Percentiles rank a stretch among this genome's conserved stretches.
Conservation (phyloP, 176 grass and related monocot species). For the Cocos nucifera region DNA sequence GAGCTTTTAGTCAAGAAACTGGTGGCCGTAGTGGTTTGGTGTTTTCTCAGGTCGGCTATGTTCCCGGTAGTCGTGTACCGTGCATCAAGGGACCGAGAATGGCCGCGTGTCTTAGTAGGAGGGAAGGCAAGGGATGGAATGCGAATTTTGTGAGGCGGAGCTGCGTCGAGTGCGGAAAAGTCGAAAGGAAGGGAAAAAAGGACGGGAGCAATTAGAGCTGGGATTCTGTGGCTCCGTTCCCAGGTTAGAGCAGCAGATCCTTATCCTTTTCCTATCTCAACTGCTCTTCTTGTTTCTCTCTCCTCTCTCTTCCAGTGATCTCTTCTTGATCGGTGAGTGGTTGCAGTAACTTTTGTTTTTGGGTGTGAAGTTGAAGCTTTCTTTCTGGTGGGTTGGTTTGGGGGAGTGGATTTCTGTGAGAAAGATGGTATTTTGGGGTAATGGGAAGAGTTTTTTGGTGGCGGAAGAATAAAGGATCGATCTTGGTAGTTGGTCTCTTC, state of each 20-base stretch:
- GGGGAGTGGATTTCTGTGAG: neutral
- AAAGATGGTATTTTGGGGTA: too few species aligned
- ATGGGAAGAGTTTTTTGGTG: too few species aligned
- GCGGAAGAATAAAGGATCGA: neutral
- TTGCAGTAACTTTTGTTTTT: too few species aligned
- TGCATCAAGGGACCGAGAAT: too few species aligned
- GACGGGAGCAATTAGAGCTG: constrained; percentile 40
- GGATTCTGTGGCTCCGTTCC: constrained; percentile 65
- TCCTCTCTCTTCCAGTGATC: neutral
- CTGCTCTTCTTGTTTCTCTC: constrained; percentile 8
- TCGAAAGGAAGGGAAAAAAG: constrained; percentile 18
- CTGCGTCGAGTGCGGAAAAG: neutral
- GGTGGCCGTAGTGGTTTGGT: too few species aligned
- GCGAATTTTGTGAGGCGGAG: too few species aligned
- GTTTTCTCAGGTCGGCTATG: too few species aligned
- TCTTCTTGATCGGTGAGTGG: too few species aligned
- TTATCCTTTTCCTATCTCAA: constrained; percentile 8
- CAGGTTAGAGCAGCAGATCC: constrained; percentile 29
- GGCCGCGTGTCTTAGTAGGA: too few species aligned
- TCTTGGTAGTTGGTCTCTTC: neutral
- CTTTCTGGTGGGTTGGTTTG: neutral
- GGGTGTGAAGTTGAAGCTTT: neutral
- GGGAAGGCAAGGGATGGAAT: too few species aligned
- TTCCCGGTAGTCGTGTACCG: too few species aligned
- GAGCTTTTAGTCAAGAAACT: too few species aligned